phyloP scores from a whole-genome alignment of 2,329 filamentous ascomycete species.

The Xylaria sp. region DNA sequence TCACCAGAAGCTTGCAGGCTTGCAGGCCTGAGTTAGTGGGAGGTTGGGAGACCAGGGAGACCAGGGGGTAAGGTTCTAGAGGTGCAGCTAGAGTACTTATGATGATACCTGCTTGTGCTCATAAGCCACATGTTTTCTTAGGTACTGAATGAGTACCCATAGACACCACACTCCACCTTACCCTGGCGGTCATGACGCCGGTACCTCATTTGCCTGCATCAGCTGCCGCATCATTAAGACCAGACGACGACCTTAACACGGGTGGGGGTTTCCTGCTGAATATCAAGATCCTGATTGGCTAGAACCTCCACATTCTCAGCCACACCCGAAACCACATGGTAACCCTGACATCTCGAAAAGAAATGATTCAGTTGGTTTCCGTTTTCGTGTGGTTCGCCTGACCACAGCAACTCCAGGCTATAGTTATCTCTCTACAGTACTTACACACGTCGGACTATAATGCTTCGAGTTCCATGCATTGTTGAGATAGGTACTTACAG shows the following conservation, averaged over 20 bases:
- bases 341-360: constrained; percentile 1
- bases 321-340: constrained; percentile 31
- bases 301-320: constrained; percentile 14
- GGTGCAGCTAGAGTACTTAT: neutral
- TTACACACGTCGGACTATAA: neutral
- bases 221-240: constrained; percentile 25
- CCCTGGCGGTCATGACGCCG: constrained; percentile 18
- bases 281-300: neutral
- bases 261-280: neutral
- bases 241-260: constrained; percentile 3
- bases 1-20: neutral
- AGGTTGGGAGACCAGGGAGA: neutral
- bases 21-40: neutral
- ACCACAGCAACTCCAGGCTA: neutral
- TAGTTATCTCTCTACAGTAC: neutral
- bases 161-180: neutral
- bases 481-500: neutral
- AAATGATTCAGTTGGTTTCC: constrained; percentile 32
- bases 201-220: constrained; percentile 26
- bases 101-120: neutral
- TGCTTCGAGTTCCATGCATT: neutral
- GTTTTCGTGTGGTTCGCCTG: constrained; percentile 40
- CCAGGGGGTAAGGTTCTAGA: neutral
- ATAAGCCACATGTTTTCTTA: neutral
- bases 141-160: neutral